These are phyloP conservation scores for Pseudonitzschia delicatissima DNA, from an alignment of 108 stramenopile genomes.

Conservation along the genomic window DNA sequence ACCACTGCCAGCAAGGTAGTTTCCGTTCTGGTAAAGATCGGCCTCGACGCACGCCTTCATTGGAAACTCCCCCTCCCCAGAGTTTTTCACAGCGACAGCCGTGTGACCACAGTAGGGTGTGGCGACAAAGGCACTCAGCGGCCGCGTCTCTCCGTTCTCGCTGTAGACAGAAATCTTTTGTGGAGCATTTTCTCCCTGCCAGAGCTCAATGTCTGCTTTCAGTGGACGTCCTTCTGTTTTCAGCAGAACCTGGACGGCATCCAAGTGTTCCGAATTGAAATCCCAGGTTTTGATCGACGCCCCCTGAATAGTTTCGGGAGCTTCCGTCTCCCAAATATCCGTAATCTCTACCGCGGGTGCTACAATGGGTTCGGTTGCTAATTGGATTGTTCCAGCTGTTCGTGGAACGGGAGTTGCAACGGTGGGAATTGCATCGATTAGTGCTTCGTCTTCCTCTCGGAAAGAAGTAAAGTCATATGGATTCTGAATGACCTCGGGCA, in stretches of 20 bases:
- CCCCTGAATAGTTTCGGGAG: constrained; percentile 60
- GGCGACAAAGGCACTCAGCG: constrained; percentile 72
- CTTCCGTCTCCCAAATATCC: constrained; percentile 12
- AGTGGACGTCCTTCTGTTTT: constrained; percentile 79
- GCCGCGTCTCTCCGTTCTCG: constrained; percentile 71
- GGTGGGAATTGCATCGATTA: background rate
- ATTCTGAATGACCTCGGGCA: constrained; percentile 5
- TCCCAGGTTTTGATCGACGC: constrained; percentile 72
- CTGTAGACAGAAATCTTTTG: constrained; percentile 75
- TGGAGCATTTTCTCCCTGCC: constrained; percentile 77
- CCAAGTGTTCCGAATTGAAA: constrained; percentile 44
- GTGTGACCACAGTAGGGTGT: constrained; percentile 71
- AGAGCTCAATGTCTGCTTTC: constrained; percentile 64
- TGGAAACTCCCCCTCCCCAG: constrained; percentile 82
- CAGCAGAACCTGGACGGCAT: constrained; percentile 64
- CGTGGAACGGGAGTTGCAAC: constrained; percentile 9
- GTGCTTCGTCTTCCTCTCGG: background rate
- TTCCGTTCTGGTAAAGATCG: constrained; percentile 23
- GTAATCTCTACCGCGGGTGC: background rate
- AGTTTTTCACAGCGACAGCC: constrained; percentile 72
- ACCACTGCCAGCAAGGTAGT: background rate
- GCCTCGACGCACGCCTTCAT: constrained; percentile 71
- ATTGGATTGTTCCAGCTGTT: background rate
- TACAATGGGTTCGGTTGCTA: background rate
- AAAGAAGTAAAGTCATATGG: constrained; percentile 9